Base-by-base conservation (phyloP, 2,329 filamentous ascomycete species). In the Epichloe gansuensis region DNA sequence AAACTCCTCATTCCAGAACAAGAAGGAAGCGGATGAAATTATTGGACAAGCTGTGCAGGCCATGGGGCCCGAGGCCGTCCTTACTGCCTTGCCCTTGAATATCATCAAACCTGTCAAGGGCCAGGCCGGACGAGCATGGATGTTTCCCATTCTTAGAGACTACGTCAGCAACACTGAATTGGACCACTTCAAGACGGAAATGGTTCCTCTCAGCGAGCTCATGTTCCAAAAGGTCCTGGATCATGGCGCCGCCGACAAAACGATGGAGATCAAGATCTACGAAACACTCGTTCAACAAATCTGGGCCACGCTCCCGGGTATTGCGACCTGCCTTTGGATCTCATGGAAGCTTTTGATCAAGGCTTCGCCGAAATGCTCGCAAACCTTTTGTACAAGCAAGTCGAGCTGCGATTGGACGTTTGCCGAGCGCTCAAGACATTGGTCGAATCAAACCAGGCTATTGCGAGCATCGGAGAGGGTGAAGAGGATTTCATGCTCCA, bases 241-340 rank as follows among this genome's bases (percentile, higher is more conserved):
- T 56, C 86, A 94, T 61, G 88, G 86, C 13, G 74, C 80, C 23
- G 82, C 81, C 13, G 87, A 91, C 64, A 96, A 95, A 75, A 93
- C 89, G 0, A 91, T 95, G 78, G 90, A 97, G 67, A 80, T 93
- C 64, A 98, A 98, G 75, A 94, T 98, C 54, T 98, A 93, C 65
- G 91, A 98, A 71, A 97, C 93, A 0, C 75, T 98, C 4, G 88
- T 98, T 8, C 86, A 94, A 60, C 93, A 98, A 65, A 91, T 91
- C 43, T 98, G 93, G 93, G 89, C 88, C 0, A 85, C 87, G 50
- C 77, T 98, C 15, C 93, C 0, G 93, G 93, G 1, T 98, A 96
- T 72, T 97, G 93, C 67, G 89, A 96, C 65, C 73, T 96, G 51
- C 91, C 93, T 1, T 70, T 95, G 38, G 93, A 98, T 63, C 64